These are phyloP conservation scores for Mucor sp. DNA, from an alignment of 371 early-diverging fungal species.

Conservation along the genomic window DNA sequence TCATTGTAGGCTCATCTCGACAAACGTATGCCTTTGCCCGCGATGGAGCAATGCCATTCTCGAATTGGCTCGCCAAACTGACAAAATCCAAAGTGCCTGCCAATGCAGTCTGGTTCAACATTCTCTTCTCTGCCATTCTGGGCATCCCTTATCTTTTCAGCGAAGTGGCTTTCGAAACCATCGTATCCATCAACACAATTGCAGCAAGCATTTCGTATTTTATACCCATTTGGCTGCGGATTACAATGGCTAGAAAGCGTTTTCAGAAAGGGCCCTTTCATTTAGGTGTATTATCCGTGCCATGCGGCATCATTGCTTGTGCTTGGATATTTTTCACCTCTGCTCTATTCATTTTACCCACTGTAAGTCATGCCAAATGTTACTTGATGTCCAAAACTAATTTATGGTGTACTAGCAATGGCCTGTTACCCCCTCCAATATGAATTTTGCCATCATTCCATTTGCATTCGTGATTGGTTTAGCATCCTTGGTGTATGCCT, in stretches of 20 bases:
- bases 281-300: constrained; percentile 19
- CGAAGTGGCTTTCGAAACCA: constrained; percentile 58
- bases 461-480: constrained; percentile 41
- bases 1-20: constrained; percentile 58
- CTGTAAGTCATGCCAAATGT: background rate
- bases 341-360: constrained; percentile 61
- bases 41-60: constrained; percentile 57
- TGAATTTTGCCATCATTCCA: constrained; percentile 60
- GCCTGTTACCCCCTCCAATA: constrained; percentile 59
- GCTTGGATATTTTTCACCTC: constrained; percentile 63
- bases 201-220: constrained; percentile 72
- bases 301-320: constrained; percentile 39
- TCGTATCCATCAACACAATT: constrained; percentile 71
- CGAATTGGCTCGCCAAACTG: constrained; percentile 36
- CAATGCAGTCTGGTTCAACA: constrained; percentile 55
- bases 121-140: constrained; percentile 41
- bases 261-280: constrained; percentile 27
- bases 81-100: constrained; percentile 38
- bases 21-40: constrained; percentile 70
- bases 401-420: constrained; percentile 12
- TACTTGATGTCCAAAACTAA: background rate
- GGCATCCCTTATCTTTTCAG: constrained; percentile 51
- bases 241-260: constrained; percentile 48
- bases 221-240: constrained; percentile 60
- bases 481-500: constrained; percentile 47